Evolutionary conservation across 345 rosid genomes (phyloP), one percentile per base, ranked within the genome.

Genomic region (Eucalyptus erythrocorys): DNA sequence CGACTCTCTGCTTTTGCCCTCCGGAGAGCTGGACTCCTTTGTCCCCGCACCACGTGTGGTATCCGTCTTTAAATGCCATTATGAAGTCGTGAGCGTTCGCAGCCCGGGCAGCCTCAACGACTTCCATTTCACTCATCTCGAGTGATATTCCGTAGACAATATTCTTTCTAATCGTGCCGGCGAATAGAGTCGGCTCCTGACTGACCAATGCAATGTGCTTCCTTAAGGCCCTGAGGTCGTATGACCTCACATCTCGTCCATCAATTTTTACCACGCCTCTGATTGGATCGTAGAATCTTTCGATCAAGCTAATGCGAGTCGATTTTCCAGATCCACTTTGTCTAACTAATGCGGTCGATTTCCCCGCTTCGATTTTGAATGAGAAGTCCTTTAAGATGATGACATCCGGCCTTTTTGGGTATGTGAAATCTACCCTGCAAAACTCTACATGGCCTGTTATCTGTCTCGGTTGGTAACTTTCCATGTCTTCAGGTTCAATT

Each of bases 261-360:
- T 95, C 98, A 17, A 96, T 91, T 87, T 89, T 91, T 21, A 96
- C 92, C 3, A 14, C 42, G 2, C 97, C 97, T 19, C 88, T 93
- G 3, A 90, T 86, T 2, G 97, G 96, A 47, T 96, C 97, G 32
- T 96, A 95, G 42, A 94, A 95, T 86, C 97, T 90, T 82, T 95
- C 93, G 26, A 95, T 92, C 49, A 96, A 71, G 16, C 95, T 95
- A 5, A 96, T 93, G 40, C 95, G 90, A 2, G 96, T 96, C 12
- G 97, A 96, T 48, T 96, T 96, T 5, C 97, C 97, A 3, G 96
- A 96, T n/a, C 97, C 97, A n/a, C 98, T 95, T 87, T 93, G 94
- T 57, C 98, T 97, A 3, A 96, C 97, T 32, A 96, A 86, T 8
- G 97, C 97, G 1, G 96, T 95, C 34, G 96, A 94, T 90, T 93